These are phyloP conservation scores for Oenanthe sinensis DNA, from an alignment of 129 eudicot species.

Conservation along the genomic window DNA sequence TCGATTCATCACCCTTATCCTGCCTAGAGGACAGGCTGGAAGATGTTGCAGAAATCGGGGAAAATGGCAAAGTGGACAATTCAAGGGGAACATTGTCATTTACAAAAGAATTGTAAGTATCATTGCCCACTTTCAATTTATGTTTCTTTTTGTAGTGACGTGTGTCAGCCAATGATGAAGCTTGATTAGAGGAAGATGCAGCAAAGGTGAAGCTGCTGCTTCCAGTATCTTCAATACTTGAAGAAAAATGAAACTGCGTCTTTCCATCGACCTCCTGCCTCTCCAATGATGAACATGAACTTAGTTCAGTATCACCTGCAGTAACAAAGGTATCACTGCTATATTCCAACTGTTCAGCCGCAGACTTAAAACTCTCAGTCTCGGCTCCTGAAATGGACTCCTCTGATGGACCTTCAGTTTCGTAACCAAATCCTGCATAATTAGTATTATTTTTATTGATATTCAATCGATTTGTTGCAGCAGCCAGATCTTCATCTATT, in stretches of 20 bases:
- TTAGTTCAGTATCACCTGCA: conserved; percentile 44
- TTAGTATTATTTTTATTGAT: conserved; percentile 35
- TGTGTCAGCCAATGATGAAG: conserved; percentile 35
- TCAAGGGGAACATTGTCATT: conserved; percentile 27
- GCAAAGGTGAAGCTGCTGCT: conserved; percentile 49
- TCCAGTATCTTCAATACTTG: conserved; percentile 35
- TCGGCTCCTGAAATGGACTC: conserved; percentile 53
- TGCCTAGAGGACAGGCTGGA: conserved; percentile 31
- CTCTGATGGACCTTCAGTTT: conserved; percentile 27
- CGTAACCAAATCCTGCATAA: conserved; percentile 18
- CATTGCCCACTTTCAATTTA: conserved; percentile 36
- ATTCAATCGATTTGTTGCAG: conserved; percentile 42
- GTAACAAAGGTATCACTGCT: conserved; percentile 50
- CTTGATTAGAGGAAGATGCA: conserved; percentile 45
- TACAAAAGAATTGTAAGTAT: conserved; percentile 30
- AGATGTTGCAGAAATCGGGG: conserved; percentile 36
- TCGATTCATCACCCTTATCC: conserved; percentile 27
- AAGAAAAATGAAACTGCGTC: conserved; percentile 32
- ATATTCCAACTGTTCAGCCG: conserved; percentile 44
- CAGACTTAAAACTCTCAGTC: conserved; percentile 78
- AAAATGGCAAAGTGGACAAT: conserved; percentile 26
- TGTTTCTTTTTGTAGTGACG: conserved; percentile 57
- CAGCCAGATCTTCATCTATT: conserved; percentile 45
- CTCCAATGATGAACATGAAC: conserved; percentile 36
- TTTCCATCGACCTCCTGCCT: conserved; percentile 45